A percentile compares a stretch with the other conserved stretches of the same genome.
Conservation (phyloP, 2,329 filamentous ascomycete species). For the Colletotrichum sp. region DNA sequence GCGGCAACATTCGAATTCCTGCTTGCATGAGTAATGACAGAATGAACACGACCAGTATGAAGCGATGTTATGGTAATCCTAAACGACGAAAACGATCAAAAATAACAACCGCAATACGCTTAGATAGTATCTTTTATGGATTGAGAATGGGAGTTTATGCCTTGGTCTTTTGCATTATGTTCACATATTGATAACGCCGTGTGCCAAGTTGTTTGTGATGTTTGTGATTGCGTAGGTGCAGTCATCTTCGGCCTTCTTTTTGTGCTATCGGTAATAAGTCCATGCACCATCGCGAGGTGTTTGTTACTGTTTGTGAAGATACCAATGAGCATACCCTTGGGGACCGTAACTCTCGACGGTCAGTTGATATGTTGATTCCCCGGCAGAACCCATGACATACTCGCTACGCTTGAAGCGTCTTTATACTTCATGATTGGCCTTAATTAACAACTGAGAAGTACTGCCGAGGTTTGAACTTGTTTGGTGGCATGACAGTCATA, state of each 20-base stretch:
- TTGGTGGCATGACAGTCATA: background rate
- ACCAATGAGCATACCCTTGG: no score
- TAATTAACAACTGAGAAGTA: background rate
- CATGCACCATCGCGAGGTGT: background rate
- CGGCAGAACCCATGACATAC: background rate
- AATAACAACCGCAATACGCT: background rate
- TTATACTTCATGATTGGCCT: background rate
- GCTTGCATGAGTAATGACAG: background rate
- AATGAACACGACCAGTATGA: background rate
- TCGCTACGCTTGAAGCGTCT: background rate
- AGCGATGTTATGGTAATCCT: background rate
- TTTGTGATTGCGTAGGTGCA: accelerated
- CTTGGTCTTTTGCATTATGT: background rate
- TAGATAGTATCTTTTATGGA: background rate
- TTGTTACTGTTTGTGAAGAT: background rate
- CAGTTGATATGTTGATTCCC: background rate
- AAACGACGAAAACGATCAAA: background rate
- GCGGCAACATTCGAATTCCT: background rate
- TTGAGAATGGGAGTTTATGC: background rate
- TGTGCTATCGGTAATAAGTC: background rate
- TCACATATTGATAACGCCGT: background rate
- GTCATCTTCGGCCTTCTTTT: background rate
- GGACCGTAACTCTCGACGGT: background rate
- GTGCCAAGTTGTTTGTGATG: background rate
- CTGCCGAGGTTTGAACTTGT: background rate